Evolutionary conservation across 2,329 filamentous ascomycete species (phyloP), one percentile per base, ranked within the genome.

Genomic region (Xenosphaeropsis pyriputrescens): DNA sequence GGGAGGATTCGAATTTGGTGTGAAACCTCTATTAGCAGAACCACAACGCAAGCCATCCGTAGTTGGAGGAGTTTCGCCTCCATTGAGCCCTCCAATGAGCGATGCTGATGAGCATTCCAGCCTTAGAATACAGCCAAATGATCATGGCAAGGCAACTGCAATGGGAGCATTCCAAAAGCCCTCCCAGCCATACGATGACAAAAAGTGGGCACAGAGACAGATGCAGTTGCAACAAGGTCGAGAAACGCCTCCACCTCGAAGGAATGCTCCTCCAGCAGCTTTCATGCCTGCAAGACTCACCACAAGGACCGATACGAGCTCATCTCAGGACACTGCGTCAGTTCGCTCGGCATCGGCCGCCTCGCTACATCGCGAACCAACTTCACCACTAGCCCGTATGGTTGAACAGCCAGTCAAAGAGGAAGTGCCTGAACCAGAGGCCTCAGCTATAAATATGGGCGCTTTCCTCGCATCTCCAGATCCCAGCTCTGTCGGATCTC

Each of bases 181-280:
- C 1, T 61, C 64, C 2, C 72, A 79, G 36, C 72, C 76, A 6
- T 94, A 91, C 47, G 85, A 93, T 50, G 88, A 95, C 51, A 75
- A 79, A 15, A 82, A 85, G 50, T 95, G 85, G 50, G 72, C 83
- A 5, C 80, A 93, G 52, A 75, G 85, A 33, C 82, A 93, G 51
- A 63, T 83, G 35, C 82, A 86, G 54, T 72, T 94, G 55, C 82
- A 89, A 45, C 73, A 82, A 50, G 82, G 78, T 18, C 72, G 79
- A 18, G n/a, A 14, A 15, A 79, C 80, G 39, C 74, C 73, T 0
- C 72, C 79, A 26, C 57, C 62, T 2, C 41, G 54, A 37, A 54
- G 51, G 32, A 33, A 46, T 29, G 49, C 45, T 9, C 48, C 48
- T 13, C 44, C 51, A 13, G 32, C 40, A 33, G 45, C 48, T 3